Conservation (phyloP, 345 rosid genomes). For the Pelargonium nanum region DNA sequence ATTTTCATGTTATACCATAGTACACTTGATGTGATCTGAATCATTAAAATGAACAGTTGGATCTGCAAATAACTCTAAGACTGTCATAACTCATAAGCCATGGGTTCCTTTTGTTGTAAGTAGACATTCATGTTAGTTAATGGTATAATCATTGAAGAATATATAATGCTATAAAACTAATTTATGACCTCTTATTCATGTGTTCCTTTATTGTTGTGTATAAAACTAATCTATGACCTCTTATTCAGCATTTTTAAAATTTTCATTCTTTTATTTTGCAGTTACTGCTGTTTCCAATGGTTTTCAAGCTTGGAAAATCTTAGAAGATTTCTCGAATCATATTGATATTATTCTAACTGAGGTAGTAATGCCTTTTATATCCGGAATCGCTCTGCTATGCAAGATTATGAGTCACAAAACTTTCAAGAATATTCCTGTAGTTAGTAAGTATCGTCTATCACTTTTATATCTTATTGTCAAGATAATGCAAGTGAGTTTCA, state of each 20-base stretch:
- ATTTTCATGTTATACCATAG: no score
- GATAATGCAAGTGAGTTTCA: conserved; percentile 11
- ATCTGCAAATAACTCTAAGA: not conserved
- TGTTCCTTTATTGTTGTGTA: not conserved
- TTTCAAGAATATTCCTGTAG: conserved; percentile 58
- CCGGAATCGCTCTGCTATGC: conserved; percentile 64
- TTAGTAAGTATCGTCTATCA: conserved; percentile 31
- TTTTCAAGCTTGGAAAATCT: conserved; percentile 58
- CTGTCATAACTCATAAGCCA: no score
- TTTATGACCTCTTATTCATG: no score
- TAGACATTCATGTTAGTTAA: no score
- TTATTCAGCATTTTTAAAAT: conserved; percentile 3
- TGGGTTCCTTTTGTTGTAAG: no score
- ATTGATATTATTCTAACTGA: conserved; percentile 65
- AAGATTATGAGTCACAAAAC: conserved; percentile 67
- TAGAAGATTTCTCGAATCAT: conserved; percentile 49
- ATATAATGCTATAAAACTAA: no score
- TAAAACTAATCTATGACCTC: conserved; percentile 7
- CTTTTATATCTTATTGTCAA: conserved; percentile 5
- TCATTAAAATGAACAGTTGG: not conserved
- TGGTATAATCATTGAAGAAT: no score
- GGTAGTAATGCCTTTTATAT: conserved; percentile 59
- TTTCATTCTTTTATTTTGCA: conserved; percentile 22
- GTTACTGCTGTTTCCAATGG: conserved; percentile 52
- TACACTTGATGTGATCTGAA: not conserved